phyloP scores from a whole-genome alignment of 1,139 yeast species.

The Starmera stellimalicola region DNA sequence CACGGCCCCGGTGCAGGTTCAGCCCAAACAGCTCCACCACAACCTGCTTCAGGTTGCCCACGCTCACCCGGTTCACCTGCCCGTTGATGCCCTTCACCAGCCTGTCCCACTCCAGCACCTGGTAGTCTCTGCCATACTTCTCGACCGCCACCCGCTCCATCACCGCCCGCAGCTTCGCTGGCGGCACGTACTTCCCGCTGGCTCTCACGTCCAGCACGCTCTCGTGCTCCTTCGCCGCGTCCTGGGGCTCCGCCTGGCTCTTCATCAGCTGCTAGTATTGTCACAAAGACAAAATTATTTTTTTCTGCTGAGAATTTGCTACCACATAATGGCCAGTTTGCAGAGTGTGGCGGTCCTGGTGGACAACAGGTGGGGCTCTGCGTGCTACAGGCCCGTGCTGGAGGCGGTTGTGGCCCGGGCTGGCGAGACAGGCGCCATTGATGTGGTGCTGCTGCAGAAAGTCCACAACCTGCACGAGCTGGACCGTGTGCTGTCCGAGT shows the following conservation, averaged over 20 bases:
- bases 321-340: no score
- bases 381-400: no score
- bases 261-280: no score
- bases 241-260: neutral
- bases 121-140: slow-evolving; percentile 29
- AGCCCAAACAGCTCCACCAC: slow-evolving; percentile 40
- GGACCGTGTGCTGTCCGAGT: neutral
- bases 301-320: no score
- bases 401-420: no score
- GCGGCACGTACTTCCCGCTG: slow-evolving; percentile 44
- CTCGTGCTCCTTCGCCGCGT: slow-evolving; percentile 6
- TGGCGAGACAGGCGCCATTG: no score
- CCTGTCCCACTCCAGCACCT: slow-evolving; percentile 45
- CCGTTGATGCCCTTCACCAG: slow-evolving; percentile 40
- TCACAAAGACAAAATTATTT: neutral
- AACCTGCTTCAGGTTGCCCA: slow-evolving; percentile 37
- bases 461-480: neutral
- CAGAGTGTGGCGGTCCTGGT: no score
- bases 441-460: neutral
- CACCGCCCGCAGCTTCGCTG: slow-evolving; percentile 36
- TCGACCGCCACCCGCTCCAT: slow-evolving; percentile 27
- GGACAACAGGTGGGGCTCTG: no score
- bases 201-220: slow-evolving; percentile 29
- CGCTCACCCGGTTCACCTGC: slow-evolving; percentile 35
- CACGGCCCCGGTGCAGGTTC: slow-evolving; percentile 53